These are phyloP conservation scores for Neonectria punicea DNA, from an alignment of 2,329 filamentous ascomycete genomes.

Conservation along the genomic window DNA sequence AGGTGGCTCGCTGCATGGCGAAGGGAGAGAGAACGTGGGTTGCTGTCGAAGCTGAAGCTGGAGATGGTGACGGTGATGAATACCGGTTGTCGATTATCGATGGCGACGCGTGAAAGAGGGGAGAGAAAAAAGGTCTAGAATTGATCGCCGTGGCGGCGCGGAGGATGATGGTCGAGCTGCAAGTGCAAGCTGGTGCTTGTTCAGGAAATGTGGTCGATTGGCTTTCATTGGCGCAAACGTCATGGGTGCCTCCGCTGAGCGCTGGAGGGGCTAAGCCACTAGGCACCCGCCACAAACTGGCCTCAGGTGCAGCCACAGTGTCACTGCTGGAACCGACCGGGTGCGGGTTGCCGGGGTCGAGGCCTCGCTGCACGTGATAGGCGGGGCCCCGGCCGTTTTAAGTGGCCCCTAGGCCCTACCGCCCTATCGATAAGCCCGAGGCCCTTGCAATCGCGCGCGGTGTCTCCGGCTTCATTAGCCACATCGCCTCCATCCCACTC, in stretches of 20 bases:
- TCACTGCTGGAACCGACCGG: too few species aligned
- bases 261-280: constrained; percentile 3
- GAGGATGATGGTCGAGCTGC: constrained; percentile 34
- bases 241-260: constrained; percentile 31
- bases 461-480: constrained; percentile 41
- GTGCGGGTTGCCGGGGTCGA: too few species aligned
- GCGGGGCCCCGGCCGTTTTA: constrained; percentile 1
- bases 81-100: not conserved
- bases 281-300: constrained; percentile 17
- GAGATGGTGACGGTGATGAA: constrained; percentile 6
- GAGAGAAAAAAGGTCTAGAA: not conserved
- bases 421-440: constrained; percentile 32
- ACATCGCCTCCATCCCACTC: constrained; percentile 39
- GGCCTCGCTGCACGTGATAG: constrained; percentile 35
- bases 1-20: constrained; percentile 87
- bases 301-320: not conserved
- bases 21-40: constrained; percentile 14
- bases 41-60: constrained; percentile 29
- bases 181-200: constrained; percentile 41
- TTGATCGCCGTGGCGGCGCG: constrained; percentile 23
- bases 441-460: constrained; percentile 26
- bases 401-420: not conserved
- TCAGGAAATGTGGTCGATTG: constrained; percentile 51
- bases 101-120: not conserved
- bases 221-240: constrained; percentile 42